A percentile compares a stretch with the other conserved stretches of the same genome.
These are phyloP conservation scores for Lactuca sativa DNA, from an alignment of 129 eudicot genomes.

Conservation along the genomic window DNA sequence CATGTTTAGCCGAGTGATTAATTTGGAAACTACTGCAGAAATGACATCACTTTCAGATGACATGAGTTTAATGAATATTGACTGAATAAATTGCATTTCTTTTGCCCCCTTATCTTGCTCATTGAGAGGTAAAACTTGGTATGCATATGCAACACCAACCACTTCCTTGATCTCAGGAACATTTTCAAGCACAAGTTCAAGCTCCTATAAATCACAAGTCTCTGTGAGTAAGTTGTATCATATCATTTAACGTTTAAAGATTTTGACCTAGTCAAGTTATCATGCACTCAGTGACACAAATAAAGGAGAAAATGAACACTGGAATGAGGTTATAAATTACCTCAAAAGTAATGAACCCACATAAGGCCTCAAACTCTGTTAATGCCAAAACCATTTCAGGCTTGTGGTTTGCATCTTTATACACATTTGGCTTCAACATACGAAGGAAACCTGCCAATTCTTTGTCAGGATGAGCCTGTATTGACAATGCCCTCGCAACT, in stretches of 20 bases:
- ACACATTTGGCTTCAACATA: slow-evolving; percentile 54
- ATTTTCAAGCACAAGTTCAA: slow-evolving; percentile 54
- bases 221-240: slow-evolving; percentile 1
- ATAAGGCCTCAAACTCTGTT: slow-evolving; percentile 88
- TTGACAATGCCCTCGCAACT: slow-evolving; percentile 78
- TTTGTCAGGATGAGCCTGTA: slow-evolving; percentile 94
- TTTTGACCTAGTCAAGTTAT: background rate
- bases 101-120: slow-evolving; percentile 49
- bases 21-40: slow-evolving; percentile 44
- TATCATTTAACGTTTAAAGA: background rate
- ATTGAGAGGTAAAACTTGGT: slow-evolving; percentile 42
- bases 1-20: slow-evolving; percentile 54
- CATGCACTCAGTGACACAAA: slow-evolving; percentile 5
- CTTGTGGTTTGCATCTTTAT: slow-evolving; percentile 89
- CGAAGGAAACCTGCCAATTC: slow-evolving; percentile 65
- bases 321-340: slow-evolving; percentile 31
- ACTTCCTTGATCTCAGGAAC: slow-evolving; percentile 84
- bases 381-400: slow-evolving; percentile 98
- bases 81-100: slow-evolving; percentile 48
- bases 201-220: slow-evolving; percentile 50
- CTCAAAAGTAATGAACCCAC: slow-evolving; percentile 76
- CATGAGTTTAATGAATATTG: slow-evolving; percentile 72
- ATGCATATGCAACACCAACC: slow-evolving; percentile 52
- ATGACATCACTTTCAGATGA: slow-evolving; percentile 58
- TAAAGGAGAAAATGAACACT: slow-evolving; percentile 2